Evolutionary conservation across 352 stramenopile genomes (phyloP).

Genomic region (Globisporangium perplexum): DNA sequence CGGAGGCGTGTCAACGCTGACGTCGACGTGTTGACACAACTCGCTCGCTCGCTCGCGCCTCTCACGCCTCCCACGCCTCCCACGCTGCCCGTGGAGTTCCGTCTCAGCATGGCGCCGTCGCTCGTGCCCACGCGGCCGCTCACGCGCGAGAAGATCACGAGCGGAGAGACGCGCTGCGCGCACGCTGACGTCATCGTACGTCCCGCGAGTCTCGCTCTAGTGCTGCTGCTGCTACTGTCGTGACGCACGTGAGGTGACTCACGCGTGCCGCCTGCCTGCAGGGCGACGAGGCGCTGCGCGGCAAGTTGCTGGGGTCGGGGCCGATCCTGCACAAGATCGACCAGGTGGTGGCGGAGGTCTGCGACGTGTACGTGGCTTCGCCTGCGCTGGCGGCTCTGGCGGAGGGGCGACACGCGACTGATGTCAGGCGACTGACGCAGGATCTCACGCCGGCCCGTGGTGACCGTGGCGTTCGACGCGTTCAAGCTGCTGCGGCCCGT

Average conservation of each 20-base stretch:
- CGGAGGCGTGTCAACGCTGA: too few relatives aligned
- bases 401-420: neutral
- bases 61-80: too few relatives aligned
- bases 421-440: constrained; percentile 4
- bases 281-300: constrained; percentile 41
- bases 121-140: too few relatives aligned
- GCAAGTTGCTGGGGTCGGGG: constrained; percentile 40
- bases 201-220: neutral
- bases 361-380: constrained; percentile 13
- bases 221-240: neutral
- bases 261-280: too few relatives aligned
- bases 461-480: constrained; percentile 44
- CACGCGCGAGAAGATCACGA: constrained; percentile 14
- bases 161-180: constrained; percentile 21
- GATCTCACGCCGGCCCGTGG: constrained; percentile 22
- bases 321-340: constrained; percentile 49
- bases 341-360: constrained; percentile 30
- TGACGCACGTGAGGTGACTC: too few relatives aligned
- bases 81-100: too few relatives aligned
- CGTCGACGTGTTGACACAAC: too few relatives aligned
- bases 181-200: constrained; percentile 21
- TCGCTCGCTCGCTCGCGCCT: too few relatives aligned
- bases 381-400: neutral
- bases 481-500: constrained; percentile 29
- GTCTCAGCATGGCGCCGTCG: constrained; percentile 1